phyloP scores from a whole-genome alignment of 2,329 filamentous ascomycete genomes.

The Cadophora gregata region DNA sequence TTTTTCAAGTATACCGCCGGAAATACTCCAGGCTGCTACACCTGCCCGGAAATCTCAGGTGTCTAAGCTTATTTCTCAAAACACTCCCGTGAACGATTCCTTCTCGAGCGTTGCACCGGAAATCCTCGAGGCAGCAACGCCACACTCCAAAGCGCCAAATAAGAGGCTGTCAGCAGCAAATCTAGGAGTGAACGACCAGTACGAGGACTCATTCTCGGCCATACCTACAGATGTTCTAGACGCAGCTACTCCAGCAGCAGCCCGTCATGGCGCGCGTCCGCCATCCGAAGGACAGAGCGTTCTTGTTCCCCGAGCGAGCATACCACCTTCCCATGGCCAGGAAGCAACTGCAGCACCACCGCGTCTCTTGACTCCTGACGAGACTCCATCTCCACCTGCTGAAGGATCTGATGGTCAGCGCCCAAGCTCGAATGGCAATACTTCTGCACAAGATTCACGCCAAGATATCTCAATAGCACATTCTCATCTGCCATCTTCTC shows the following conservation, averaged over 20 bases:
- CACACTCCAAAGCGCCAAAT: slow-evolving; percentile 20
- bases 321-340: slow-evolving; percentile 19
- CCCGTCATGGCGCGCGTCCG: not conserved
- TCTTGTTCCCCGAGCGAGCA: slow-evolving; percentile 16
- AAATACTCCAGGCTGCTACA: slow-evolving; percentile 37
- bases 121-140: slow-evolving; percentile 35
- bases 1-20: slow-evolving; percentile 39
- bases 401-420: slow-evolving; percentile 19
- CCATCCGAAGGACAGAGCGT: slow-evolving; percentile 20
- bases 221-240: slow-evolving; percentile 29
- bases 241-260: slow-evolving; percentile 23
- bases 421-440: not conserved
- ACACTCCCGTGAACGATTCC: slow-evolving; percentile 32
- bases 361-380: slow-evolving; percentile 41
- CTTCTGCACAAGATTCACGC: not conserved
- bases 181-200: slow-evolving; percentile 20
- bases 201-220: slow-evolving; percentile 40
- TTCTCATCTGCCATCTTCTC: slow-evolving; percentile 42
- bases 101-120: slow-evolving; percentile 36
- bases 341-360: slow-evolving; percentile 16
- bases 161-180: slow-evolving; percentile 13
- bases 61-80: slow-evolving; percentile 29
- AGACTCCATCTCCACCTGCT: slow-evolving; percentile 40
- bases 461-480: slow-evolving; percentile 16
- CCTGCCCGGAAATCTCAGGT: slow-evolving; percentile 31